Conservation (phyloP, 495 filamentous ascomycete genomes). For the Ascodesmis nigricans region DNA sequence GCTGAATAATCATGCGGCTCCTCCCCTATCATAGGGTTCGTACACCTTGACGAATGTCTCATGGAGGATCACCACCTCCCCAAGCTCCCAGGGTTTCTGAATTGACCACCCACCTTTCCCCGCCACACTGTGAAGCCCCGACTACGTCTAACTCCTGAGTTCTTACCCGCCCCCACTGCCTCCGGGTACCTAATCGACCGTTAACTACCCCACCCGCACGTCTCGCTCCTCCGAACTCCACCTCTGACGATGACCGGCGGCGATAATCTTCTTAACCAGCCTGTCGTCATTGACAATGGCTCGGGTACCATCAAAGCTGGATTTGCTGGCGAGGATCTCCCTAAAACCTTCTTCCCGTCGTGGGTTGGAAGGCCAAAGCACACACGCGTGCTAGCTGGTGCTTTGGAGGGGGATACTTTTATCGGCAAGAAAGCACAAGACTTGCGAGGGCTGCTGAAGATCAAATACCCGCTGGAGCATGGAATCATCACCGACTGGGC, state of each 20-base stretch:
- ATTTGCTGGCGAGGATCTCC: constrained; percentile 85
- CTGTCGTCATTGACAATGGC: constrained; percentile 97
- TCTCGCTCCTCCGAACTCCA: too few species aligned
- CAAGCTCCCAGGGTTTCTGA: too few species aligned
- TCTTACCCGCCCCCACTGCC: constrained; percentile 2
- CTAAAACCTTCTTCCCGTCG: constrained; percentile 94
- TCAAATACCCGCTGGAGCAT: constrained; percentile 98
- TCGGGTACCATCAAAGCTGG: constrained; percentile 93
- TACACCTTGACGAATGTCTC: too few species aligned
- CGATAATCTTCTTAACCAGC: constrained; percentile 82
- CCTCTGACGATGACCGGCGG: constrained; percentile 14
- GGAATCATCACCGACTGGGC: constrained; percentile 99
- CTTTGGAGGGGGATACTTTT: constrained; percentile 90
- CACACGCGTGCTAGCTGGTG: constrained; percentile 81
- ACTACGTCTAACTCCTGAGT: too few species aligned
- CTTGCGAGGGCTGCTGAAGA: constrained; percentile 87
- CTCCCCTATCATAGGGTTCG: too few species aligned
- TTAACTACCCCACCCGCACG: not conserved
- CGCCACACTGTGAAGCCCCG: too few species aligned
- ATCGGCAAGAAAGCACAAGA: constrained; percentile 65
- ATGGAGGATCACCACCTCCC: too few species aligned
- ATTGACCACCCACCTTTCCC: too few species aligned
- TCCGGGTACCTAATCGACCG: constrained; percentile 2
- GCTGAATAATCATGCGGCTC: too few species aligned
- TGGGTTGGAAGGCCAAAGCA: constrained; percentile 96